Base-by-base conservation (phyloP, 2,329 filamentous ascomycete species). In the Exophiala sideris region DNA sequence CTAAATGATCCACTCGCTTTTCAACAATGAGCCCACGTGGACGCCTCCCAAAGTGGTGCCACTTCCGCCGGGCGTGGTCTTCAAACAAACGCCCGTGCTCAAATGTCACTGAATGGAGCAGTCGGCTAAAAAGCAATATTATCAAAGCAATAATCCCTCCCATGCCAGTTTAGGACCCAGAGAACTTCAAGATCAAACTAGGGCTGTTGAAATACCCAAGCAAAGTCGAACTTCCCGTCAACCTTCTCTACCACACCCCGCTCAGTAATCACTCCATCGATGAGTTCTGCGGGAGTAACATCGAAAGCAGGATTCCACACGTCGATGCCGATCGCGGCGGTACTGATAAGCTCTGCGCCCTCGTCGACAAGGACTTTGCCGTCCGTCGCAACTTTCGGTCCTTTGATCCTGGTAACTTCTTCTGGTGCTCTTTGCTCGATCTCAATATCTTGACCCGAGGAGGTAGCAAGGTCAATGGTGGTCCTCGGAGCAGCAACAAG, bases 231-330 rank as follows among this genome's bases (percentile, higher is more conserved):
- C 18, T 71, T 75, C 1, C 89, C 91, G 54, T 86, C 78, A 2
- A 74, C 68, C 76, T 92, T 95, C 65, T 90, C 86, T 2, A 95
- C 84, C 6, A 91, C 88, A 0, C 92, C 92, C 64, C 87, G 84
- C 73, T 99, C 94, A 0, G 94, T 99, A 60, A 97, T 89, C 54
- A 99, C 87, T 2, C 88, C 91, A 71, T 99, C 94, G 61, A 99
- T 96, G 49, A 96, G 75, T 59, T 84, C 83, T 35, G 88, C 84
- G 0, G 94, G 92, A 8, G 94, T 99, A 33, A 99, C 89, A 67
- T 99, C 94, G 68, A 99, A 99, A 0, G 91, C 88, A 32, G 94
- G 94, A 69, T 99, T 99, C 91, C 94, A 99, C 7, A 97, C 91
- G 38, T 81, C 77, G 58, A 97, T 91, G 1, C 84, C 83, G 66